Evolutionary conservation across 306 rosid genomes (phyloP).

Genomic region (Trifolium pratense): DNA sequence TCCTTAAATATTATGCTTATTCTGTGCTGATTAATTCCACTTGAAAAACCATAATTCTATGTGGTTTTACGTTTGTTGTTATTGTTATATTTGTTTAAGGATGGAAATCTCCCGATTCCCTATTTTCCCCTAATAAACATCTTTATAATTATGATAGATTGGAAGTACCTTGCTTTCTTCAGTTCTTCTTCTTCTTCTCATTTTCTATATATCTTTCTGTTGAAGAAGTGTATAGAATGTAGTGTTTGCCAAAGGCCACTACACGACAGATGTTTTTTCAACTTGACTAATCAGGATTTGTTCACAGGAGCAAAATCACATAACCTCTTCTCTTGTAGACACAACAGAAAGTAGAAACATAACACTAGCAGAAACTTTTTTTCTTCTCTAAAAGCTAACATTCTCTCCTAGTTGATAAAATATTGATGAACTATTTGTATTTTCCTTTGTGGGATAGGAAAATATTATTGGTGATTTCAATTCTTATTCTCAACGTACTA

Average conservation of each 20-base stretch:
- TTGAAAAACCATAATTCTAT: background rate
- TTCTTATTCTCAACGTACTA: background rate
- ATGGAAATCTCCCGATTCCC: background rate
- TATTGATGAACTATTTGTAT: constrained; percentile 1
- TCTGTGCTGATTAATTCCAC: background rate
- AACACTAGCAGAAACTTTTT: background rate
- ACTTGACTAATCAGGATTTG: background rate
- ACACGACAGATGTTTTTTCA: background rate
- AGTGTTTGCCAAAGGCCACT: background rate
- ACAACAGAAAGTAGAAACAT: background rate
- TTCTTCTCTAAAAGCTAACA: background rate
- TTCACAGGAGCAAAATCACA: background rate
- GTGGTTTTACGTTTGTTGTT: constrained; percentile 4
- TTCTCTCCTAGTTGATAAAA: background rate
- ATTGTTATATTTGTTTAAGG: background rate
- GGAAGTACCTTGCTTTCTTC: background rate
- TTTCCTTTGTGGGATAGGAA: background rate
- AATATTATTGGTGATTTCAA: background rate
- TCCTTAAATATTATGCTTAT: background rate
- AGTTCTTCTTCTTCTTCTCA: background rate
- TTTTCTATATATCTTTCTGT: background rate
- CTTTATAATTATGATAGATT: background rate
- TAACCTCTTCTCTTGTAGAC: background rate
- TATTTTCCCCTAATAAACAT: background rate
- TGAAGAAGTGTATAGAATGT: background rate